Conservation (phyloP, 768 basidiomycete genomes). For the Phanerodontia chrysosporium region DNA sequence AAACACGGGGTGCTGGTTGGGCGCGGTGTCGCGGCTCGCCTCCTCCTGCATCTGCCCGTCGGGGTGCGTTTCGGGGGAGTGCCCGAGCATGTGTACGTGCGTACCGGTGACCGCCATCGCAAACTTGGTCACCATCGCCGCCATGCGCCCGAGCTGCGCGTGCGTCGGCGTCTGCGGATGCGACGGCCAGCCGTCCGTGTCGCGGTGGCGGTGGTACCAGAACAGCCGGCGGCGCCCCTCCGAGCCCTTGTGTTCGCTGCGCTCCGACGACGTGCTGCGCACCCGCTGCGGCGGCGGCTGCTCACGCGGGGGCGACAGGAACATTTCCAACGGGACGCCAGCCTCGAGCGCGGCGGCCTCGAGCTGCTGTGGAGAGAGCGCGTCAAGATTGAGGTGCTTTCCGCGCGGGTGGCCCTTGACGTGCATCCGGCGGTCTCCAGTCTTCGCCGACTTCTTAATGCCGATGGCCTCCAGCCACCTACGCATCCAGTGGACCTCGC, state of each 20-base stretch:
- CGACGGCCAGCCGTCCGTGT: constrained; percentile 18
- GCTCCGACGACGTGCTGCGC: background rate
- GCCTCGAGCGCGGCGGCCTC: constrained; percentile 66
- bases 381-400: constrained; percentile 62
- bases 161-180: constrained; percentile 41
- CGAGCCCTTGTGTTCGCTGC: background rate
- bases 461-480: constrained; percentile 6
- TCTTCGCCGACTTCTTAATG: background rate
- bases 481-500: constrained; percentile 9
- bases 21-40: background rate
- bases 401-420: constrained; percentile 30
- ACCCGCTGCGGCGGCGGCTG: background rate
- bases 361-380: constrained; percentile 49
- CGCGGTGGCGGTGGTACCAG: constrained; percentile 5
- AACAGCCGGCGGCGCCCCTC: constrained; percentile 10
- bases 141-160: constrained; percentile 55
- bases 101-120: constrained; percentile 36
- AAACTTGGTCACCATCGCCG: constrained; percentile 48
- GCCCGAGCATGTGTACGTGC: constrained; percentile 16
- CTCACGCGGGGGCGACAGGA: constrained; percentile 24
- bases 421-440: background rate
- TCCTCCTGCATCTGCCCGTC: constrained; percentile 6
- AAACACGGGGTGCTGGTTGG: background rate
- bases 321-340: constrained; percentile 50
- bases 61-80: constrained; percentile 3